Conservation (phyloP, 1,284 basidiomycete genomes). For the Wolfiporia cocos region DNA sequence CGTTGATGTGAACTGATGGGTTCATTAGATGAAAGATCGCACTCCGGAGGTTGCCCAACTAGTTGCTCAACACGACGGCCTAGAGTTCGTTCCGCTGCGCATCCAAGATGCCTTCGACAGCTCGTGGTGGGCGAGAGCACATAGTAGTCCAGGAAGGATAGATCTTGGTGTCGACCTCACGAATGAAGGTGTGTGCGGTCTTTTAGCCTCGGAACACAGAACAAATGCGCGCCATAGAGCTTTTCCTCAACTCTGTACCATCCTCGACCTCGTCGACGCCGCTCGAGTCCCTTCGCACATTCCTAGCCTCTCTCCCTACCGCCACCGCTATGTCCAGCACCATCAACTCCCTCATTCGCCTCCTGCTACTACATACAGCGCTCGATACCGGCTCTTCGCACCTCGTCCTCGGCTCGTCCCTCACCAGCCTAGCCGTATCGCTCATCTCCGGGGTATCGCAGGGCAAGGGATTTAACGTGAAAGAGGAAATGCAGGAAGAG, state of each 20-base stretch:
- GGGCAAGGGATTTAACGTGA: conserved; percentile 76
- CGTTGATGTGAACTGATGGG: conserved; percentile 2
- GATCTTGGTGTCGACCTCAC: conserved; percentile 38
- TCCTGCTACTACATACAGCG: conserved; percentile 69
- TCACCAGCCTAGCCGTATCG: conserved; percentile 75
- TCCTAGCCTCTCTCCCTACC: conserved; percentile 70
- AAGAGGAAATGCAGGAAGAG: conserved; percentile 66
- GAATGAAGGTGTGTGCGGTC: conserved; percentile 41
- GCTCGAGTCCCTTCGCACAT: conserved; percentile 43
- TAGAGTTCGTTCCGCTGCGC: conserved; percentile 55
- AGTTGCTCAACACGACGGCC: conserved; percentile 41
- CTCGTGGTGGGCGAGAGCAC: conserved; percentile 55
- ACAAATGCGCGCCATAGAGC: conserved; percentile 1
- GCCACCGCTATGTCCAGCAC: conserved; percentile 67
- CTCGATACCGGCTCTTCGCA: conserved; percentile 58
- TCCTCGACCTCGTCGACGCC: conserved; percentile 28
- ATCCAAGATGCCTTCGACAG: conserved; percentile 69
- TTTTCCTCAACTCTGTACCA: conserved; percentile 1
- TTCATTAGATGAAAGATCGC: conserved; percentile 45
- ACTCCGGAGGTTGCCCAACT: conserved; percentile 42
- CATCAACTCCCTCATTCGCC: conserved; percentile 56
- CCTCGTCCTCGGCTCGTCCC: conserved; percentile 74
- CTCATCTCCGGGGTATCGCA: conserved; percentile 73
- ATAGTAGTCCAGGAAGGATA: conserved; percentile 22
- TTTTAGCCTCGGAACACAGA: not conserved